Base-by-base conservation (phyloP, 805 yeast genomes). In the Saturnispora hagleri region DNA sequence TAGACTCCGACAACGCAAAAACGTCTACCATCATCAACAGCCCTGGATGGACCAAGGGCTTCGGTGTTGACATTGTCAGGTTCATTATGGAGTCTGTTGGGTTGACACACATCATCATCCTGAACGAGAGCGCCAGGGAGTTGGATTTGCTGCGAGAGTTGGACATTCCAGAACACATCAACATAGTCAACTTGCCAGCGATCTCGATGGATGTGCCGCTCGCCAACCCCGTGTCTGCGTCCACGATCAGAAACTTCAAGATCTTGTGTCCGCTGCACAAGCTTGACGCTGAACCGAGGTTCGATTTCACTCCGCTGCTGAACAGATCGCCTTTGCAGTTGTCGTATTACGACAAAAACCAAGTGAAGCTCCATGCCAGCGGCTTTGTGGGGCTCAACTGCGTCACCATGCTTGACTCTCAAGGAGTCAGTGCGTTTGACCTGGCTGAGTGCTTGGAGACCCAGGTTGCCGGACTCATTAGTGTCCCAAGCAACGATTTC, bases 1-100 rank as follows among this genome's bases (percentile, higher is more conserved):
- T 76, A 4, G 33, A 34, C 8, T 57, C 61, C 58, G 31, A 60
- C 46, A 50, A 62, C 60, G 60, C 60, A 47, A 18, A 27, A 7
- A 43, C 46, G 13, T 12, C 51, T 5, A 51, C 53, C 3, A 64
- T 89, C 1, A 73, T 90, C 4, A 89, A 89, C 60, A 79, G 90
- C 1, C 91, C 97, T 0, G 96, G 96, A 0, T 89, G 96, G 96
- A 77, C 89, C 31, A 86, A 86, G 65, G 97, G 97, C 0, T 81
- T 80, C 55, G 97, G 97, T 0, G 72, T 82, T 15, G 83, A 80
- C 46, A 67, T 89, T 8, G 70, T 86, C n/a, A 70, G 66, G 15
- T 68, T 73, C 27, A 66, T 85, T 2, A 69, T 81, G 2, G 54
- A 59, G 0, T 53, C 64, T 9, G 64, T 77, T 1, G 66, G 71